Conservation (phyloP, 371 early-diverging fungal genomes). For the Parasitella parasitica region DNA sequence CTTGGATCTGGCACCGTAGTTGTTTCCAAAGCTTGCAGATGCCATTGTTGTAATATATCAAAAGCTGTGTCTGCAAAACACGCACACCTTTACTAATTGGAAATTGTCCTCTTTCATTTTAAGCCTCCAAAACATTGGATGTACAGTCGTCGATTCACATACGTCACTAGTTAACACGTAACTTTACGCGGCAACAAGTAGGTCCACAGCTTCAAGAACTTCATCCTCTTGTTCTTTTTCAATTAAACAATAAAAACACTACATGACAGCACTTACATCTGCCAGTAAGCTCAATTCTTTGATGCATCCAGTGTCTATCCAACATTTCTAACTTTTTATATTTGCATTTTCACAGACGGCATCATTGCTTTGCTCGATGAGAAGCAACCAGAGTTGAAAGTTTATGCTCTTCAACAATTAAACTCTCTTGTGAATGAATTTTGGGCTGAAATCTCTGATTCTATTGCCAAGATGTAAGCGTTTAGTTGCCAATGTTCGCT, state of each 20-base stretch:
- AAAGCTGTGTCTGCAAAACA: background rate
- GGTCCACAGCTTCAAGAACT: background rate
- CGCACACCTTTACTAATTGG: background rate
- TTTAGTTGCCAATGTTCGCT: no score
- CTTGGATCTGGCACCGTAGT: conserved; percentile 27
- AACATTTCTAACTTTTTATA: background rate
- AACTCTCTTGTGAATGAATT: conserved; percentile 88
- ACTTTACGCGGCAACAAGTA: conserved; percentile 1
- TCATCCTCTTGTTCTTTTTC: conserved; percentile 1
- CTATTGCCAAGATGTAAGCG: conserved; percentile 86
- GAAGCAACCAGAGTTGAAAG: conserved; percentile 85
- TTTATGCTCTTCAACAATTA: conserved; percentile 89
- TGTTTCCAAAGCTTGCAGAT: conserved; percentile 23
- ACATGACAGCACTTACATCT: conserved; percentile 51
- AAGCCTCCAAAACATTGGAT: background rate
- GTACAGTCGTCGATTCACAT: background rate
- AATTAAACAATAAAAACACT: background rate
- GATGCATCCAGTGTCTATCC: background rate
- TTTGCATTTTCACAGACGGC: conserved; percentile 63
- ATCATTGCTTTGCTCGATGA: conserved; percentile 93
- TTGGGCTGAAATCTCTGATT: conserved; percentile 97
- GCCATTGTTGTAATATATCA: conserved; percentile 18
- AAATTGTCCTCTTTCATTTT: background rate
- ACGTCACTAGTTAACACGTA: conserved; percentile 10
- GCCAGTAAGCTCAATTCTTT: conserved; percentile 33